Percentiles rank a stretch among this genome's conserved stretches.
These are phyloP conservation scores for Hanseniaspora mollemarum DNA, from an alignment of 805 yeast genomes.

Conservation along the genomic window DNA sequence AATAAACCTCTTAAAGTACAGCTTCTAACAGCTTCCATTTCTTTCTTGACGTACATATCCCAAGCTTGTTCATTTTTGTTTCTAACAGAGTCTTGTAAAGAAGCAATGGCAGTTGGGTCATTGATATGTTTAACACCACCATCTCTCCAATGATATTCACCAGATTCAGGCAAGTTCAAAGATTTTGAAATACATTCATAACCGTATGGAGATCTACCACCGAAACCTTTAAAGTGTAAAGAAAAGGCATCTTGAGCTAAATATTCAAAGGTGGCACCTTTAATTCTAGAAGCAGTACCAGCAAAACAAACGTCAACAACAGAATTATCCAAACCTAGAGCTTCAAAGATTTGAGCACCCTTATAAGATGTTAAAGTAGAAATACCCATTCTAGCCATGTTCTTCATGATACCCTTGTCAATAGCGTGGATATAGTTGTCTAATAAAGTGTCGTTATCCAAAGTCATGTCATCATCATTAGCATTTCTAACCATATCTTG, in stretches of 20 bases:
- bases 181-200: slow-evolving; percentile 41
- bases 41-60: slow-evolving; percentile 78
- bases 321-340: slow-evolving; percentile 87
- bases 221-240: slow-evolving; percentile 85
- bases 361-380: slow-evolving; percentile 96
- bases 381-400: slow-evolving; percentile 99
- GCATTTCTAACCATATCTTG: slow-evolving; percentile 57
- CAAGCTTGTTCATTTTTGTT: slow-evolving; percentile 91
- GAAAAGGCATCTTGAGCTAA: slow-evolving; percentile 95
- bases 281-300: slow-evolving; percentile 94
- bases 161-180: slow-evolving; percentile 73
- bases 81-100: slow-evolving; percentile 94
- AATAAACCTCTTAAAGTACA: slow-evolving; percentile 91
- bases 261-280: slow-evolving; percentile 89
- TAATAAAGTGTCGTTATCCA: slow-evolving; percentile 50
- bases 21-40: slow-evolving; percentile 78
- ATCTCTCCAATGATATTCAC: slow-evolving; percentile 97
- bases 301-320: slow-evolving; percentile 92
- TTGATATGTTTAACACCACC: slow-evolving; percentile 95
- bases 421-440: slow-evolving; percentile 73
- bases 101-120: slow-evolving; percentile 89
- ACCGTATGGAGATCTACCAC: slow-evolving; percentile 47
- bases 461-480: slow-evolving; percentile 28
- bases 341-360: slow-evolving; percentile 98
- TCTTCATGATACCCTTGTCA: slow-evolving; percentile 87